Conservation (phyloP, 305 asterid genomes). For the Petunia hybrid region DNA sequence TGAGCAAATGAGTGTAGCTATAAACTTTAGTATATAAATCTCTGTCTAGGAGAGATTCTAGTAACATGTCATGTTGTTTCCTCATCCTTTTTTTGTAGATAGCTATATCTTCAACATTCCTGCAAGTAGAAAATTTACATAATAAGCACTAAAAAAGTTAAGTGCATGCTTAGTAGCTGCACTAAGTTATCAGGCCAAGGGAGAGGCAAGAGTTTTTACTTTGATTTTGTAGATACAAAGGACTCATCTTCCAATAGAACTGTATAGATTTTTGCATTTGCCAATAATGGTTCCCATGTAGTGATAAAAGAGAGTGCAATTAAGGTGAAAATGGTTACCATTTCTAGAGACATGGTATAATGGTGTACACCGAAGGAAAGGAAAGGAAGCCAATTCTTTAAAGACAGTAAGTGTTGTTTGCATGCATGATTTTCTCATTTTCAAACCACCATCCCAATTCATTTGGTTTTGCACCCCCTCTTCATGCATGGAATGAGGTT, state of each 20-base stretch:
- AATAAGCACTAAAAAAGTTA: neutral
- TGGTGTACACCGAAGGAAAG: neutral
- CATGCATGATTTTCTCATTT: slow-evolving; percentile 53
- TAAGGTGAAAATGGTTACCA: slow-evolving; percentile 38
- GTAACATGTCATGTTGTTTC: slow-evolving; percentile 58
- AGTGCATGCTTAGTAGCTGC: neutral
- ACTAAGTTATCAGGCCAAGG: neutral
- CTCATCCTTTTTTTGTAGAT: slow-evolving; percentile 48
- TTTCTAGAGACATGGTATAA: slow-evolving; percentile 23
- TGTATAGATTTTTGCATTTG: slow-evolving; percentile 55
- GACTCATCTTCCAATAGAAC: slow-evolving; percentile 63
- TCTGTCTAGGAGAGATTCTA: slow-evolving; percentile 50
- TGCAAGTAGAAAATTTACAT: slow-evolving; percentile 26
- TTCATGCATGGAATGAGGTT: neutral
- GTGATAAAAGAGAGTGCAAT: slow-evolving; percentile 37
- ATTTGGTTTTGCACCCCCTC: slow-evolving; percentile 34
- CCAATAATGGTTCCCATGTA: slow-evolving; percentile 31
- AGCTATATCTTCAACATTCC: slow-evolving; percentile 43
- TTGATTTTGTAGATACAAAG: slow-evolving; percentile 35
- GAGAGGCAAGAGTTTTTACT: neutral
- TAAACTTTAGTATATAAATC: slow-evolving; percentile 58
- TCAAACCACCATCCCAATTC: slow-evolving; percentile 55
- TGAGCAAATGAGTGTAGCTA: slow-evolving; percentile 70
- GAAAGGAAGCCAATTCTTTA: slow-evolving; percentile 9
- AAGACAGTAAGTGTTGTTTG: slow-evolving; percentile 25